Evolutionary conservation across 371 early-diverging fungal genomes (phyloP), one percentile per base, ranked within the genome.

Genomic region (Capillidium heterosporum): DNA sequence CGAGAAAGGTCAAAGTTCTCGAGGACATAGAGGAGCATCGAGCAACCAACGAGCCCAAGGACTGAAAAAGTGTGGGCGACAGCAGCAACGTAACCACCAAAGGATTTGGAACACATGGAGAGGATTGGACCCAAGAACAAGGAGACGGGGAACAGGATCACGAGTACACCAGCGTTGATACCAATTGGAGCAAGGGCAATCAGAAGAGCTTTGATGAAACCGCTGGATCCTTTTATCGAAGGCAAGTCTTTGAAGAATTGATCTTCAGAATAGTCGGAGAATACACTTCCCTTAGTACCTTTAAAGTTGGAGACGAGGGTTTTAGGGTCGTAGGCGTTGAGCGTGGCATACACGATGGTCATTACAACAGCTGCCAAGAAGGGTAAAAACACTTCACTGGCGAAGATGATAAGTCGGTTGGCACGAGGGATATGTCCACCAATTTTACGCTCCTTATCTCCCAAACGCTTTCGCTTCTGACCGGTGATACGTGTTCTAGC

Each of bases 401-500:
- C 66, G 59, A 89, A 74, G 52, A 89, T 81, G 58, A 81, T 74
- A 8, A 72, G 65, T 31, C 75, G 68, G 59, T 76, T 72, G 17
- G 85, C 82, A 17, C 80, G 72, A 31, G 86, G 84, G 26, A 81
- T 66, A 46, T 82, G 80, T 4, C 71, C 77, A 1, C 70, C 71
- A 2, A 67, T 62, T 35, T 69, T 69, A 15, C 72, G 73, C 3
- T 76, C 73, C 8, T 70, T 69, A 58, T 78, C 76, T 23, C 75
- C 78, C 15, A 84, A 70, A 32, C 67, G 68, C 67, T 73, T 79
- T 61, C 85, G 79, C 64, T 87, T 86, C 71, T 81, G 80, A 10
- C 87, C 87, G 0, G 87, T 88, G 58, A 84, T 80, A 17, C 82
- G 76, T 23, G 84, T 83, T 10, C 86, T 75, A 17, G 77, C 66